Evolutionary conservation across 164 flowering plant species (phyloP), one percentile per base, ranked within the genome.

Genomic region (Piper betle): DNA sequence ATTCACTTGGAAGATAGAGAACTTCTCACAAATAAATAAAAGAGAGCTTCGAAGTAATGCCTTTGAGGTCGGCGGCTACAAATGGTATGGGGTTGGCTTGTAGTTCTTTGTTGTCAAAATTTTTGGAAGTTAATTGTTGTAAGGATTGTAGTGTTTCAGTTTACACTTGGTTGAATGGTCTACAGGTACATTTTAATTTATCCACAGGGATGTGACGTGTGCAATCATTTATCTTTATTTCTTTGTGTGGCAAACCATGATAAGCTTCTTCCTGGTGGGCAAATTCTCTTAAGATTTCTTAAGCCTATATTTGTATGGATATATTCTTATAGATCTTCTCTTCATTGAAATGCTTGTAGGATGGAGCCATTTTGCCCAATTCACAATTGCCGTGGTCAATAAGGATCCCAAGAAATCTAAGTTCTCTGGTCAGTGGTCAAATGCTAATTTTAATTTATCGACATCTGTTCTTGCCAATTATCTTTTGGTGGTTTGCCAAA

Each of bases 211-310:
- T 88, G 98, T 79, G 98, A 91, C 74, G 96, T 91, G 55, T 80
- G 86, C 80, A 91, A 88, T 69, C 96, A 88, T 75, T 90, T 91
- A 12, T 94, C 99, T 39, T 72, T 94, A 77, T 94, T 94, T 81
- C 93, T 94, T 4, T 94, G 99, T 78, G 99, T 94, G 62, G 97
- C 96, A 8, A 88, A 94, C 78, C 97, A 91, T 80, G 99, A 94
- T 73, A 94, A 91, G 67, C 97, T 94, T 78, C 94, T 88, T 72
- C 99, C 99, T 76, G 99, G 99, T 94, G 57, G 52, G 74, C n/a
- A 16, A 50, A 16, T 56, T 52, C 59, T 10, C 39, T 39, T 39
- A 52, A 37, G 25, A 2, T 64, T 16, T 19, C 68, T 41, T 57
- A 0, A 62, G 53, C 5, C 42, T 63, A 20, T 5, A 56, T 58